Conservation (phyloP, 2,329 filamentous ascomycete genomes). For the Cadophora malorum region DNA sequence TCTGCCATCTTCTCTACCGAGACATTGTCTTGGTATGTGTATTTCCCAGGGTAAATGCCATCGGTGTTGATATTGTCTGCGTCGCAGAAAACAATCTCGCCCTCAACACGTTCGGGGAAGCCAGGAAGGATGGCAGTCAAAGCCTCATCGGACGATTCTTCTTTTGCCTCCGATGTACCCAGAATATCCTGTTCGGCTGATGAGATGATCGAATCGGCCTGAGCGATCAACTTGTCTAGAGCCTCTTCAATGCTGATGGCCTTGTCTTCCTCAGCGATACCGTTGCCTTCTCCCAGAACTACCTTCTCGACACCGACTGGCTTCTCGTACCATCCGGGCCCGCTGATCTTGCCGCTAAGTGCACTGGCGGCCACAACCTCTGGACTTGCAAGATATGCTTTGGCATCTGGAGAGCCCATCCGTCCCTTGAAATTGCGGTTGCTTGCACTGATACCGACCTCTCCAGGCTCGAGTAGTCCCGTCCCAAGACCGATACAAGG, state of each 20-base stretch:
- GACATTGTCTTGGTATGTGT: constrained; percentile 90
- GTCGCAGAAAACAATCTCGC: constrained; percentile 89
- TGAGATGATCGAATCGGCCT: constrained; percentile 62
- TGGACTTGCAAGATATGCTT: constrained; percentile 86
- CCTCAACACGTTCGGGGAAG: constrained; percentile 82
- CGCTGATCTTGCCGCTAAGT: constrained; percentile 71
- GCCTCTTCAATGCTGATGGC: constrained; percentile 72
- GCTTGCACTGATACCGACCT: constrained; percentile 81
- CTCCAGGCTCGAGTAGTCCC: constrained; percentile 82
- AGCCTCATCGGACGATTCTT: constrained; percentile 45
- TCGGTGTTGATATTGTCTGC: constrained; percentile 91
- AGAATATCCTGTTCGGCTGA: constrained; percentile 44
- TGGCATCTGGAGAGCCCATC: constrained; percentile 81
- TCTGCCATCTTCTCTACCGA: constrained; percentile 80
- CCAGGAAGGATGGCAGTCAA: constrained; percentile 79
- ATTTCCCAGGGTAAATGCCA: constrained; percentile 88
- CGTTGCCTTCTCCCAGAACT: constrained; percentile 74
- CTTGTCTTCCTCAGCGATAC: constrained; percentile 66
- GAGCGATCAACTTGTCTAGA: constrained; percentile 71
- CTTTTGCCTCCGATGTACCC: constrained; percentile 38
- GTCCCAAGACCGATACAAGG: constrained; percentile 84
- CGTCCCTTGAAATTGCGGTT: constrained; percentile 94
- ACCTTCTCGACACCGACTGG: constrained; percentile 73
- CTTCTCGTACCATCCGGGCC: constrained; percentile 79
- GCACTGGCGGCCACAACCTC: constrained; percentile 94